Conservation (phyloP, 73 alveolate genomes). For the Effrenium voratum region DNA sequence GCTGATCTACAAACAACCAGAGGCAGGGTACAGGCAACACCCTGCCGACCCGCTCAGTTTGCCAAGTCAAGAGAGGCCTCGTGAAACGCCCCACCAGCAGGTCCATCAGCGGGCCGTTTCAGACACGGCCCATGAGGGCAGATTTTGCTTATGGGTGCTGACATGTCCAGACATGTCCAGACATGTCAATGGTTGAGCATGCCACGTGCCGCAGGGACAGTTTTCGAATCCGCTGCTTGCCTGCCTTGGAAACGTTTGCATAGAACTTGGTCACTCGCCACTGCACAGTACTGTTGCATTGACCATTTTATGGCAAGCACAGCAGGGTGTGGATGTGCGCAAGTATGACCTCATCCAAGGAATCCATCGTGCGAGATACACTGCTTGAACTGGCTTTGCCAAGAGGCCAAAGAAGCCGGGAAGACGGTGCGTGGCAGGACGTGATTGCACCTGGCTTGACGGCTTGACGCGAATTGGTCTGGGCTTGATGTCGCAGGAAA, state of each 20-base stretch:
- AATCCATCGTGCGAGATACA: conserved; percentile 80
- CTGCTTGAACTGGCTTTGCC: conserved; percentile 93
- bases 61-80: background rate
- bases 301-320: background rate
- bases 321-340: background rate
- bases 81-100: background rate
- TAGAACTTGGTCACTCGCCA: background rate
- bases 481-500: background rate
- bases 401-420: conserved; percentile 90
- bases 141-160: background rate
- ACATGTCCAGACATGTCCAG: background rate
- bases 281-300: background rate
- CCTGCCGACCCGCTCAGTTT: background rate
- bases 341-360: background rate
- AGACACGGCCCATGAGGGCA: too few species aligned
- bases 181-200: background rate
- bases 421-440: background rate
- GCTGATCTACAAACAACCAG: conserved; percentile 76
- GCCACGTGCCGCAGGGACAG: conserved; percentile 46
- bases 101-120: background rate
- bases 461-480: background rate
- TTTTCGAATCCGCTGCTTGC: conserved; percentile 71
- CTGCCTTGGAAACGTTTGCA: background rate
- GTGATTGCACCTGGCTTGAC: background rate
- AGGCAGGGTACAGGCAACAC: background rate